phyloP scores from a whole-genome alignment of 2,329 filamentous ascomycete genomes.

The Aspergillus pseudoglaucus region DNA sequence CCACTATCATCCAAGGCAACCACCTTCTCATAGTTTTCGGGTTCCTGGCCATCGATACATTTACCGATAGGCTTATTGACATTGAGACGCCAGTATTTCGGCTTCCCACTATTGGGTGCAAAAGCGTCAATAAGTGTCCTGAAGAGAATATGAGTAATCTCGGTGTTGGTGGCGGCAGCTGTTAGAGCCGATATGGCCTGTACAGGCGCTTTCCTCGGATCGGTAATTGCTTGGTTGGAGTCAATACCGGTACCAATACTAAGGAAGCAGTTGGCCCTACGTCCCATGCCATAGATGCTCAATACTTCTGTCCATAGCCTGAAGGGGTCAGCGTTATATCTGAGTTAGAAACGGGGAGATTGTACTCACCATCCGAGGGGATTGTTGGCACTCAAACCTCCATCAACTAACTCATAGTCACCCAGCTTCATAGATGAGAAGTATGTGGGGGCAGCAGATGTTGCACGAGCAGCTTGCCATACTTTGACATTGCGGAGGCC shows the following conservation, averaged over 20 bases:
- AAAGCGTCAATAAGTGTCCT: not conserved
- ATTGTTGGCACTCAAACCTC: conserved; percentile 40
- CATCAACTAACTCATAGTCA: conserved; percentile 35
- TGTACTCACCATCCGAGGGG: conserved; percentile 16
- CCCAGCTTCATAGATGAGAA: conserved; percentile 36
- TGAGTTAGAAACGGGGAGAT: no score
- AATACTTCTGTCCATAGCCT: not conserved
- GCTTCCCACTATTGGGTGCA: not conserved
- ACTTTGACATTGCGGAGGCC: conserved; percentile 17
- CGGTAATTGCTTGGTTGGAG: not conserved
- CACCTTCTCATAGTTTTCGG: not conserved
- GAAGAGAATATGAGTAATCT: not conserved
- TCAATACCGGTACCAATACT: not conserved
- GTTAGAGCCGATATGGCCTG: not conserved
- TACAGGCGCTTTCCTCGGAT: not conserved
- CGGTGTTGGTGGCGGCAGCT: not conserved
- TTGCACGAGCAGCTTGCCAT: conserved; percentile 39
- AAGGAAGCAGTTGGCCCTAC: not conserved
- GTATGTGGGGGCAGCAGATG: conserved; percentile 36
- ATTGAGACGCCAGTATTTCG: not conserved
- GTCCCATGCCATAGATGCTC: not conserved
- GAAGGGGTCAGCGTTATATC: no score
- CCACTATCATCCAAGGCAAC: not conserved
- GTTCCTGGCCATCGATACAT: not conserved
- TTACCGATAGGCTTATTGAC: not conserved